phyloP scores from a whole-genome alignment of 805 yeast genomes.

The Nakazawaea molendinolei region DNA sequence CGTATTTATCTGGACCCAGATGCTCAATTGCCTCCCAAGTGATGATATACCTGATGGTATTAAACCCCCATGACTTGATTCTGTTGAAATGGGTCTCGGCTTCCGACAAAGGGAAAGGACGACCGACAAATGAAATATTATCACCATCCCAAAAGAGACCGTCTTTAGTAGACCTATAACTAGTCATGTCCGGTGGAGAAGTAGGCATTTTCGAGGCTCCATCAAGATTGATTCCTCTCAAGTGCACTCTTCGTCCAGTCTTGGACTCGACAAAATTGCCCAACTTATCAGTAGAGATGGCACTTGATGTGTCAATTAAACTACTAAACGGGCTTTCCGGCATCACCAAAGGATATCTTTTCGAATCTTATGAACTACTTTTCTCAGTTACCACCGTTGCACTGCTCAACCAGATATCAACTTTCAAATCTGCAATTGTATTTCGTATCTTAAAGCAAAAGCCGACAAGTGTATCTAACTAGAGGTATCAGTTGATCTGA shows the following conservation, averaged over 20 bases:
- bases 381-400: too few species aligned
- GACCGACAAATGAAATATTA: slow-evolving; percentile 70
- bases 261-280: slow-evolving; percentile 52
- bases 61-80: slow-evolving; percentile 77
- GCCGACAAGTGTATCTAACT: too few species aligned
- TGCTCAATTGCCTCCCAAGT: slow-evolving; percentile 96
- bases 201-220: slow-evolving; percentile 67
- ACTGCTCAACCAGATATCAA: too few species aligned
- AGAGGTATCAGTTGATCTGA: too few species aligned
- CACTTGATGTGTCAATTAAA: background rate
- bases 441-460: too few species aligned
- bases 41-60: slow-evolving; percentile 65
- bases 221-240: slow-evolving; percentile 81
- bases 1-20: slow-evolving; percentile 77
- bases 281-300: slow-evolving; percentile 27
- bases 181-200: slow-evolving; percentile 39
- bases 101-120: slow-evolving; percentile 73
- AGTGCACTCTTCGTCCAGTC: slow-evolving; percentile 50
- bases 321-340: background rate
- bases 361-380: too few species aligned
- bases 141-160: slow-evolving; percentile 64
- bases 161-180: slow-evolving; percentile 29
- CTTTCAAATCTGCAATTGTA: too few species aligned
- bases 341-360: too few species aligned
- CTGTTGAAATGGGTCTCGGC: slow-evolving; percentile 63